A percentile compares a stretch with the other conserved stretches of the same genome.
These are phyloP conservation scores for Mitragyna speciosa DNA, from an alignment of 257 asterid species.

Conservation along the genomic window DNA sequence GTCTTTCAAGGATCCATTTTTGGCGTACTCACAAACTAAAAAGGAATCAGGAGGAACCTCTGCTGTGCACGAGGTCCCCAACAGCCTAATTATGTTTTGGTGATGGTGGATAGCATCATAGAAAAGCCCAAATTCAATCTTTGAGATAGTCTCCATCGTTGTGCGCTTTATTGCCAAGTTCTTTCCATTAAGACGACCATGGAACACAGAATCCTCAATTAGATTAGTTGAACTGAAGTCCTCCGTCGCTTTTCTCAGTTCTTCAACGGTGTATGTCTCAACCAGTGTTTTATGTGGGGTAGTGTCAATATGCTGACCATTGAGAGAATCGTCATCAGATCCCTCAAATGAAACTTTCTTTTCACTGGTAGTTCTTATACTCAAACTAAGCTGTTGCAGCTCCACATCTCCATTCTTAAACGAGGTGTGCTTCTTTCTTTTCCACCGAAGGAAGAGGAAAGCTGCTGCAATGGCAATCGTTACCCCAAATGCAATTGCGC, in stretches of 20 bases:
- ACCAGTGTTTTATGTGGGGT: constrained; percentile 46
- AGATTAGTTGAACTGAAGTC: constrained; percentile 48
- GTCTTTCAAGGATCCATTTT: constrained; percentile 71
- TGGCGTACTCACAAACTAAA: constrained; percentile 63
- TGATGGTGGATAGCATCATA: constrained; percentile 48
- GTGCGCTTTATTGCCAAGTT: constrained; percentile 55
- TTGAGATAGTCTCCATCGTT: constrained; percentile 27
- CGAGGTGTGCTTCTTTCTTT: constrained; percentile 24
- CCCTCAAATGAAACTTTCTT: constrained; percentile 79
- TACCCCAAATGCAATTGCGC: constrained; percentile 34
- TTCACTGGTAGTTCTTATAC: constrained; percentile 66
- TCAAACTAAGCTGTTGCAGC: constrained; percentile 61
- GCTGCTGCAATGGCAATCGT: constrained; percentile 40
- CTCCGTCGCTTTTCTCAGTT: constrained; percentile 64
- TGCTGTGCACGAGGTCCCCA: constrained; percentile 48
- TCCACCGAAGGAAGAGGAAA: constrained; percentile 35
- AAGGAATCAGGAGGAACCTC: constrained; percentile 50
- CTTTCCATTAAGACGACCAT: constrained; percentile 74
- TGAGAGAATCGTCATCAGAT: constrained; percentile 59
- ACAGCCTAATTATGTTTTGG: constrained; percentile 52
- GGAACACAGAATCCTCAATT: constrained; percentile 60
- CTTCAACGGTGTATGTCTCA: constrained; percentile 66
- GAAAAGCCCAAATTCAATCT: constrained; percentile 42
- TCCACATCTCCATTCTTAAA: constrained; percentile 43
- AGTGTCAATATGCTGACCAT: constrained; percentile 32